Evolutionary conservation across 257 asterid species (phyloP), one percentile per base, ranked within the genome.

Genomic region (Penstemon barbatus): DNA sequence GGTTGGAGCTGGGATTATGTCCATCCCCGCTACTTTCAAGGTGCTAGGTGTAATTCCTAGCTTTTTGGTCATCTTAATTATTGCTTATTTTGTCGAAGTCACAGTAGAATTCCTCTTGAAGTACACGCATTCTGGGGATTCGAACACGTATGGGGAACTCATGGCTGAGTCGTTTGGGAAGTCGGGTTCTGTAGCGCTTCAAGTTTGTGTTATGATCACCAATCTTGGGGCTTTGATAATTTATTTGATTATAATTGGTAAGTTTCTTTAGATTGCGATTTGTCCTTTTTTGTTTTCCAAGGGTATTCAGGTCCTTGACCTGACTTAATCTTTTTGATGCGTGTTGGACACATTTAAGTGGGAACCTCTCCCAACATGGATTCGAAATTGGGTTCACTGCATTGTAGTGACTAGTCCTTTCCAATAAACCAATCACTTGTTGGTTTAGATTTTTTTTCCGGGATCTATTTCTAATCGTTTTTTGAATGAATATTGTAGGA

Each of bases 1-100:
- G 93, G 88, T 94, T 37, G 97, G 97, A 8, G 97, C 99, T 0
- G 99, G 99, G 54, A 91, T 94, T 40, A 91, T 94, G 99, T 94
- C 97, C 18, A 87, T 94, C 51, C 97, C 99, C 12, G 96, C 97
- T 0, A 87, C 96, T 12, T 83, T 94, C 43, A 91, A 91, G 80
- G 97, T 94, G 36, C 71, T 94, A 0, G 99, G 99, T 5, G 88
- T 94, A 8, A 73, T 94, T 64, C 99, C 99, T 0, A 83, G 97
- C 71, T 75, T 94, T 45, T 39, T 78, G n/a, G 89, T 84, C 6
- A 84, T 94, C 68, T 56, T 91, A 63, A n/a, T 84, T 8, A 71
- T 94, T 39, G 92, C 96, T 7, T 86, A 84, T 68, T 80, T 91
- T 40, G 99, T 94, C 39, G 97, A 94, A 58, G 93, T 94, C 13